Evolutionary conservation across 2,329 filamentous ascomycete species (phyloP), one percentile per base, ranked within the genome.

Genomic region (Neonectria neomacrospora): DNA sequence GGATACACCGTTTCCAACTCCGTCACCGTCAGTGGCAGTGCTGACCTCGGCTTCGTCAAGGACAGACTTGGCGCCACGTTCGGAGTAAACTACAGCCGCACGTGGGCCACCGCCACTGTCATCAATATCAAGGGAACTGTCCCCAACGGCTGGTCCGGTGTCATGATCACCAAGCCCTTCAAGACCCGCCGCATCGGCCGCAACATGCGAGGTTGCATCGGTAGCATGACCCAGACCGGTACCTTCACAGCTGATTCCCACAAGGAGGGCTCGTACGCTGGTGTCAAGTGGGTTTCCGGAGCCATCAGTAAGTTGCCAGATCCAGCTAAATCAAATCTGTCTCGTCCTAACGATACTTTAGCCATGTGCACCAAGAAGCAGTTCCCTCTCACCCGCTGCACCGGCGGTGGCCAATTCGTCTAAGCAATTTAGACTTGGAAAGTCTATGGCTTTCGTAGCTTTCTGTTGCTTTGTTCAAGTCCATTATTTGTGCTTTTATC

Each of bases 101-200:
- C 63, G 14, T 65, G 63, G 63, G 58, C 58, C 16, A 65, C 63
- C 1, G 53, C 54, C 20, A 58, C 59, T 26, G 56, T 52, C 1
- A 32, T 61, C 50, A 51, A 51, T 28, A 51, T 61, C 32, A 65
- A 65, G 32, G 63, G 58, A 20, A 62, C 63, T 2, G 59, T 65
- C 37, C 32, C 39, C 12, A 42, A 61, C 23, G 63, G 63, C 14
- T 54, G 47, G 20, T 58, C 53, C 2, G 63, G 63, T n/a, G 63
- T 65, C 30, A 62, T 65, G 58, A 63, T 65, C 37, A 65, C 63
- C 58, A 45, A 32, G 18, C 61, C 61, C 18, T 37, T 60, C 55
- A 63, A 58, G 7, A 63, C 56, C 44, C 61, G 63, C 2, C 58
- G 63, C 34, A 63, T 57, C 28, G 63, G 63, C 6, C 63, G 63